Evolutionary conservation across 257 asterid species (phyloP).

Genomic region (Euphrasia confusa): DNA sequence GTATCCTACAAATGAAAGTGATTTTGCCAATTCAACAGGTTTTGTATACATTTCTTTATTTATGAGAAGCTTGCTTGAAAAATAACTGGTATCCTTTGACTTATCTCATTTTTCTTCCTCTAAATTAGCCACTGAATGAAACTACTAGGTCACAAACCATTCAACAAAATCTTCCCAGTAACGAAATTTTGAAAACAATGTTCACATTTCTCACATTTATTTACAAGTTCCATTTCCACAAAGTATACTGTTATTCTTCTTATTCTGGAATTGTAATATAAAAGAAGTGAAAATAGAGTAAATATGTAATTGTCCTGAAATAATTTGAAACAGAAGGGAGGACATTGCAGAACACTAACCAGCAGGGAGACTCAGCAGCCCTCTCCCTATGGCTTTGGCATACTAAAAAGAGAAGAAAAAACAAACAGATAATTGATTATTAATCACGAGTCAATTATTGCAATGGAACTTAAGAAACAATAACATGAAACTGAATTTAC

Average conservation of each 20-base stretch:
- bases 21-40: background rate
- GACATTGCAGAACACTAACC: conserved; percentile 43
- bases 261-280: background rate
- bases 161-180: conserved; percentile 12
- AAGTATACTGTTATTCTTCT: background rate
- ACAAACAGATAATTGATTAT: background rate
- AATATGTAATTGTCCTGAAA: conserved; percentile 1
- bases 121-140: background rate
- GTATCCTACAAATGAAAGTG: background rate
- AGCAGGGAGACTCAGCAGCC: conserved; percentile 66
- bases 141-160: conserved; percentile 2
- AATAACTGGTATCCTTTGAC: background rate
- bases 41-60: background rate
- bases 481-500: conserved; percentile 33
- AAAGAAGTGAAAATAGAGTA: background rate
- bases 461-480: background rate
- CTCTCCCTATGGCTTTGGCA: conserved; percentile 59
- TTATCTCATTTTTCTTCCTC: background rate
- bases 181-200: background rate
- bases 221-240: background rate
- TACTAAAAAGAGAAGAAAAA: conserved; percentile 39
- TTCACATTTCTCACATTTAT: background rate
- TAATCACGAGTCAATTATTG: background rate
- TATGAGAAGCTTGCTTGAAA: conserved; percentile 3
- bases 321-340: background rate